Evolutionary conservation across 2,329 filamentous ascomycete species (phyloP), one percentile per base, ranked within the genome.

Genomic region (Waltergamsia citrina): DNA sequence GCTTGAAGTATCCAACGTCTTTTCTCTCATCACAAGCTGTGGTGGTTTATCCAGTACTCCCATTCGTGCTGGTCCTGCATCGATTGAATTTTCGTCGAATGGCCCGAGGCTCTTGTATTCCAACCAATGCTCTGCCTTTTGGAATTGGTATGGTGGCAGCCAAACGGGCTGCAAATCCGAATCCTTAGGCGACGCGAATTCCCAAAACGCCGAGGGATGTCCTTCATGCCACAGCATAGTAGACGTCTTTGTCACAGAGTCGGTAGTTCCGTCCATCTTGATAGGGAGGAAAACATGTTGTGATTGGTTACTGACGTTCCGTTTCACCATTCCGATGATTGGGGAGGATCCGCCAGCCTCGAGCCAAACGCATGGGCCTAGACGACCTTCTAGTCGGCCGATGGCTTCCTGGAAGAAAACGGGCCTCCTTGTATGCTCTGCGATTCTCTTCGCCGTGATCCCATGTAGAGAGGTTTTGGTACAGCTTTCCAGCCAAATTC

Each of bases 81-180:
- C n/a, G n/a, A n/a, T n/a, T n/a, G n/a, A n/a, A n/a, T n/a, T n/a
- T n/a, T n/a, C n/a, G n/a, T n/a, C n/a, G n/a, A n/a, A n/a, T n/a
- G n/a, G 29, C 29, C 18, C 17, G 15, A 6, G 33, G 4, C 27
- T 24, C 35, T 36, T 40, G 33, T 38, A 40, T 18, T 45, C 37
- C 1, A 45, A 29, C 43, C 43, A 45, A 10, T 41, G 35, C 18
- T 38, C 38, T 21, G 37, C 25, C 3, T 24, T 18, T n/a, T 45
- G 39, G 22, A 45, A 43, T 29, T 26, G 37, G 25, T 42, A 45
- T 1, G 41, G 43, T 22, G 43, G 43, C 10, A 43, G 37, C 39
- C 40, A 45, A 3, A 40, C 31, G 15, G 34, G 28, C n/a, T 25
- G 31, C 4, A 37, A 34, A 7, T 30, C 22, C 15, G 27, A 37